Base-by-base conservation (phyloP, 768 basidiomycete genomes). In the Rhodosporidiobolus sp. region DNA sequence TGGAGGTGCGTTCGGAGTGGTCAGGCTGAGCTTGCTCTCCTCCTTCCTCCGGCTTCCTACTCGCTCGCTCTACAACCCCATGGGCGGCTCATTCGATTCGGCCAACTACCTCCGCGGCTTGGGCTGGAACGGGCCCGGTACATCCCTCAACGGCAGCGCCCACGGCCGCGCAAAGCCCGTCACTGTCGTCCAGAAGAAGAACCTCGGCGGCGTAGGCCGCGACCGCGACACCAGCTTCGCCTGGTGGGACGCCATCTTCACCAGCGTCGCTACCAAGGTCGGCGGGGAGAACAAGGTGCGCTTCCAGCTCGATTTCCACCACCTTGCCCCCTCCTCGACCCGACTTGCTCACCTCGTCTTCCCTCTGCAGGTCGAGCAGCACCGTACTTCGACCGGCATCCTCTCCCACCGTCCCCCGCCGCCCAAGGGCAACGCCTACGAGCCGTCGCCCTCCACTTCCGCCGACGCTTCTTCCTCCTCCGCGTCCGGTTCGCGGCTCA, bases 221-320 rank as follows among this genome's bases (percentile, higher is more conserved):
- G 77, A 78, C 62, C 52, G 77, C 22, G 77, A 78, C 35, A 75
- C 74, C 19, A 73, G 69, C 10, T 77, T 77, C 49, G 65, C 71
- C 38, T 78, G 77, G 77, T 78, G 77, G 77, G 77, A 78, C 46
- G 72, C 73, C 49, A 67, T 77, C 24, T 78, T 77, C 45, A 50
- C 54, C 2, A 65, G 57, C 43, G 76, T 77, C 5, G 77, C 76
- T 8, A 69, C 57, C 12, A 75, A 76, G 65, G 74, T 69, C 54
- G 66, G 69, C 26, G 43, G 56, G 0, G 67, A 64, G n/a, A 46
- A 35, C 26, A 67, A 70, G 34, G 68, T 62, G 43, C 45, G 60
- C 10, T 34, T 22, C 0, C 1, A 3, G 12, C n/a, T 20, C 45
- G n/a, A n/a, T 43, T 22, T 45, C 56, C 32, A 35, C 52, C 32